Conservation (phyloP, 164 flowering plant species). For the Vitis riparia region DNA sequence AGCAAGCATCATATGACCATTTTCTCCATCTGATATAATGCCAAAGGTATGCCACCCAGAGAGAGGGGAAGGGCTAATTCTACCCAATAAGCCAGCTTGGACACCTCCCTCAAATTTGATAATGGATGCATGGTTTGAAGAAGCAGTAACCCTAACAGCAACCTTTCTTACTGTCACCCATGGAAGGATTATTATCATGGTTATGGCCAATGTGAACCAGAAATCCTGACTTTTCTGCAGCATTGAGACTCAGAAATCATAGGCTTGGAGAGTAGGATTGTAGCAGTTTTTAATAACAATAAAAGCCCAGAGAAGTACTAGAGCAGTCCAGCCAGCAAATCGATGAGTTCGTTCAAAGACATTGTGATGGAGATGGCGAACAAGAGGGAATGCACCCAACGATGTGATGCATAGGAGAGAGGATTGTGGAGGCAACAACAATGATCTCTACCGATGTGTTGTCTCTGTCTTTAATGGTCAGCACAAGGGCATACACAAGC, state of each 20-base stretch:
- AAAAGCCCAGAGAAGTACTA: slow-evolving; percentile 57
- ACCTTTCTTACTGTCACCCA: slow-evolving; percentile 19
- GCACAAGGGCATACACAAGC: slow-evolving; percentile 47
- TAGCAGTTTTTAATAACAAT: slow-evolving; percentile 24
- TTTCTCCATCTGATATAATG: background rate
- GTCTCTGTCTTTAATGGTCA: slow-evolving; percentile 32
- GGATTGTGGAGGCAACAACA: slow-evolving; percentile 40
- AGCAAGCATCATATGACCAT: no score
- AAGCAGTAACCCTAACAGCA: background rate
- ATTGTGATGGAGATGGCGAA: slow-evolving; percentile 65
- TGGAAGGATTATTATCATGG: slow-evolving; percentile 16
- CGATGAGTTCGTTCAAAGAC: slow-evolving; percentile 61
- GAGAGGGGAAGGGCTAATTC: background rate
- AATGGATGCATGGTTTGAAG: background rate
- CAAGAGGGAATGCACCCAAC: slow-evolving; percentile 61
- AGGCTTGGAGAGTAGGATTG: background rate
- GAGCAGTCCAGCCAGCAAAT: slow-evolving; percentile 52
- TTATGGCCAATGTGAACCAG: background rate
- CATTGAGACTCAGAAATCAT: background rate
- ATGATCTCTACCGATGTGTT: slow-evolving; percentile 40
- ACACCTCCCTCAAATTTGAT: background rate
- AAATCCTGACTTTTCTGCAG: background rate
- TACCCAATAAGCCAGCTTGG: background rate
- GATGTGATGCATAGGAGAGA: slow-evolving; percentile 45
- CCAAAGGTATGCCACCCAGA: background rate